phyloP scores from a whole-genome alignment of 2,329 filamentous ascomycete species.

The Colletotrichum simmondsii region DNA sequence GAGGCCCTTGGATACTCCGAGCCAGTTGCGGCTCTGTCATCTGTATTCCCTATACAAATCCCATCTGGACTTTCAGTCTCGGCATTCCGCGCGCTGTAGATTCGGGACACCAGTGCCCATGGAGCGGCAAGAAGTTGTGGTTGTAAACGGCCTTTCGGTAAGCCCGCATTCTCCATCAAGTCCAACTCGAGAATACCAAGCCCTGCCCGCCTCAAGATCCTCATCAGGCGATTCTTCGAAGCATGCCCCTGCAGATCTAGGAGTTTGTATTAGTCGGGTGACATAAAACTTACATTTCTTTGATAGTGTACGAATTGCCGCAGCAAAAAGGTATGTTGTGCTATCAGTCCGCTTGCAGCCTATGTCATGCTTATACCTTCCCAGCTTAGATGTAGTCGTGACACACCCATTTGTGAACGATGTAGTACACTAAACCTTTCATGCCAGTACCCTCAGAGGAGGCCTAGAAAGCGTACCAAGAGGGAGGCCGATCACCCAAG shows the following conservation, averaged over 20 bases:
- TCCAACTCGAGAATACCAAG: neutral
- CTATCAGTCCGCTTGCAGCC: neutral
- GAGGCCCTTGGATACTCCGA: neutral
- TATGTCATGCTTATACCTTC: neutral
- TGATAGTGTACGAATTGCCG: conserved; percentile 26
- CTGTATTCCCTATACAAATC: neutral
- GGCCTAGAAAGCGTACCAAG: conserved; percentile 37
- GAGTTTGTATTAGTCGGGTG: neutral
- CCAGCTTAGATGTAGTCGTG: conserved; percentile 43
- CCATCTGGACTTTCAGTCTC: neutral
- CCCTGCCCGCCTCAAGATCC: neutral
- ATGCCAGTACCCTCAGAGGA: conserved; percentile 42
- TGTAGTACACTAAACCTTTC: conserved; percentile 40
- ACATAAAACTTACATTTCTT: neutral
- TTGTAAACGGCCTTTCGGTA: conserved; percentile 29
- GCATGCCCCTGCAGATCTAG: neutral
- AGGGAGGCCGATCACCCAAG: conserved; percentile 33
- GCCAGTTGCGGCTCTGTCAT: neutral
- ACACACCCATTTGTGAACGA: conserved; percentile 41
- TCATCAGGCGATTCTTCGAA: conserved; percentile 17
- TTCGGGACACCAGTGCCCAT: neutral
- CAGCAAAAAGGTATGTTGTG: conserved; percentile 16
- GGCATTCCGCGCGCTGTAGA: neutral
- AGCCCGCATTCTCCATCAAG: neutral
- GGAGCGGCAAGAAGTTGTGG: conserved; percentile 16